Evolutionary conservation across 2,329 filamentous ascomycete genomes (phyloP).

Genomic region (Kalmusia sp.): DNA sequence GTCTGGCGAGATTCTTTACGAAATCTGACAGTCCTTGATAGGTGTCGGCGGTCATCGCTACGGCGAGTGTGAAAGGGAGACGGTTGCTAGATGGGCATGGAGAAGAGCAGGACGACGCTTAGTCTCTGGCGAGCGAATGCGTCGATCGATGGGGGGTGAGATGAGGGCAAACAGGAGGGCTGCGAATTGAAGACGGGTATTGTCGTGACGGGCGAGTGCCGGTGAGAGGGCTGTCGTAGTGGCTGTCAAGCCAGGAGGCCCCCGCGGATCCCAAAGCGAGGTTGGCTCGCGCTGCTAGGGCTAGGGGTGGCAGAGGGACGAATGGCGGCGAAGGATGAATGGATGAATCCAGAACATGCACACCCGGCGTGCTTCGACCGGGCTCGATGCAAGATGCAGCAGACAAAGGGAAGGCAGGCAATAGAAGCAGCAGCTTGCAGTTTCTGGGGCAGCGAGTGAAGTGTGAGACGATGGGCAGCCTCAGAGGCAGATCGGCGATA

Average conservation of each 20-base stretch:
- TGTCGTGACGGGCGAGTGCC: not conserved
- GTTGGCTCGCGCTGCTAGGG: conserved; percentile 5
- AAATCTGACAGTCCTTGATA: conserved; percentile 48
- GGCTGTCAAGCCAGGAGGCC: conserved; percentile 8
- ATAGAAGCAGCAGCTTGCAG: not conserved
- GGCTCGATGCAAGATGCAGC: not conserved
- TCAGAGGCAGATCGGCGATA: not conserved
- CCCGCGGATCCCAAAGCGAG: conserved; percentile 11
- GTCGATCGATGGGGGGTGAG: conserved; percentile 6
- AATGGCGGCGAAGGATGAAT: conserved; percentile 7
- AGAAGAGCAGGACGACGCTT: conserved; percentile 26
- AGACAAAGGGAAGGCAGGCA: not conserved
- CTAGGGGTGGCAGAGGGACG: not conserved
- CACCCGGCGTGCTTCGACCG: not conserved
- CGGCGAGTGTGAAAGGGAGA: conserved; percentile 26
- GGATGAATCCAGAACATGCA: conserved; percentile 2
- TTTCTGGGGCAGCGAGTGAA: not conserved
- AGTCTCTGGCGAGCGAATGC: conserved; percentile 17
- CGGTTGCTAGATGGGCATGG: conserved; percentile 45
- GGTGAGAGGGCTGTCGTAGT: conserved; percentile 4
- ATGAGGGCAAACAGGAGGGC: conserved; percentile 6
- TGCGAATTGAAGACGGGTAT: conserved; percentile 4
- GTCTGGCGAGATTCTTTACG: conserved; percentile 58
- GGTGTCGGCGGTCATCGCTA: conserved; percentile 45
- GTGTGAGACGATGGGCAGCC: not conserved